Base-by-base conservation (phyloP, 2,329 filamentous ascomycete species). In the Claviceps sp. region DNA sequence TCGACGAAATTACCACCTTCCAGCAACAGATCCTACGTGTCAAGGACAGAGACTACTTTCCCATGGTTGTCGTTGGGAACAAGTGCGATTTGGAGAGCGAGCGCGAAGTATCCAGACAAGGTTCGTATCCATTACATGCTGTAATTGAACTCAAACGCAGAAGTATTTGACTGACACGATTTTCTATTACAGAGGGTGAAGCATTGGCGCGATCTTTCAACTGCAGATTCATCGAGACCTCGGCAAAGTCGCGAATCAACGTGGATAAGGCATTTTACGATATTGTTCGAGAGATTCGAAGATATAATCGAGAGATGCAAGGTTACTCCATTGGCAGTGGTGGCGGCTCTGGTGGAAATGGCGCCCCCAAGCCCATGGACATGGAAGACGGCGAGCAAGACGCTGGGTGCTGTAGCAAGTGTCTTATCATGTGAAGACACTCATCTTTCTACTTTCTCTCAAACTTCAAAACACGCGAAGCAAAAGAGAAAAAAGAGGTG, bases 21-120 rank as follows among this genome's bases (percentile, higher is more conserved):
- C 90, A 97, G 72, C 90, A 97, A 77, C 93, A 98, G 73, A 98
- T 98, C 67, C 77, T 98, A 61, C 78, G 93, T 61, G 93, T 98
- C 63, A 98, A 98, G 80, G 93, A 97, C 76, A 97, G 95, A 81
- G 93, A 98, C 73, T 95, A 96, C 70, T 98, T 98, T 76, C 93
- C 93, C 61, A 97, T 98, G 76, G 95, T 97, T 54, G 87, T 98
- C 46, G 93, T 97, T 43, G 93, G 89, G 62, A 98, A 98, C 81
- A 98, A 98, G 79, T 96, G 91, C 73, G 93, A 98, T 88, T 74
- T 98, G 68, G 91, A 96, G 65, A 77, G 77, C 61, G 91, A 98
- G 73, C 82, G 93, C 65, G 87, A 91, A 64, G 93, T 98, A 55
- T 86, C 88, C 58, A 84, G 85, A 74, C 84, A 94, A 81, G 91